A percentile compares a stretch with the other conserved stretches of the same genome.
phyloP scores from a whole-genome alignment of 2,329 filamentous ascomycete species.

The Eutypella sp. region DNA sequence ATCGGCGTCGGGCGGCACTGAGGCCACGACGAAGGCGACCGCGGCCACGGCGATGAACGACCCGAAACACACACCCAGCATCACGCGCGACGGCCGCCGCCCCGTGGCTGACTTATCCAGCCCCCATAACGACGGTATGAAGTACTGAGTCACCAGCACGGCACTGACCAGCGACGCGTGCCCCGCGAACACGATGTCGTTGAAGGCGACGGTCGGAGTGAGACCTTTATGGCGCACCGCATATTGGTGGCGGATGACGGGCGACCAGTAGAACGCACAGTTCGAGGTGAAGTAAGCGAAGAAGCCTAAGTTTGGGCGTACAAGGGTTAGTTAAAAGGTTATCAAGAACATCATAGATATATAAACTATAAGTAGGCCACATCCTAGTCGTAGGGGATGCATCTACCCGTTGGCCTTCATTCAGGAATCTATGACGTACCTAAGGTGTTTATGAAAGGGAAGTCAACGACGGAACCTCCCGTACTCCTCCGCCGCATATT shows the following conservation, averaged over 20 bases:
- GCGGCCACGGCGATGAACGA: slow-evolving; percentile 53
- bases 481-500: slow-evolving; percentile 76
- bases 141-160: slow-evolving; percentile 72
- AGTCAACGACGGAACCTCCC: slow-evolving; percentile 80
- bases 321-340: not conserved
- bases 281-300: slow-evolving; percentile 72
- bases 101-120: slow-evolving; percentile 57
- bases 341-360: not conserved
- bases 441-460: slow-evolving; percentile 68
- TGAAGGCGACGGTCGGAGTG: slow-evolving; percentile 78
- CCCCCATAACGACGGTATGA: slow-evolving; percentile 68
- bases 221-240: slow-evolving; percentile 70
- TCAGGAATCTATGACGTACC: slow-evolving; percentile 36
- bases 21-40: slow-evolving; percentile 40
- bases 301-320: slow-evolving; percentile 49
- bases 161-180: slow-evolving; percentile 72
- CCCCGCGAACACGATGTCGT: slow-evolving; percentile 82
- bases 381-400: not conserved
- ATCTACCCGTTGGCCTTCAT: not conserved
- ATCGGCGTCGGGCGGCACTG: slow-evolving; percentile 30
- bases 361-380: not conserved
- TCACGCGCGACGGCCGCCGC: slow-evolving; percentile 54
- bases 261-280: slow-evolving; percentile 70
- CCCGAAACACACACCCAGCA: slow-evolving; percentile 66
- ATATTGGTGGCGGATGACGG: slow-evolving; percentile 75